Conservation (phyloP, 768 basidiomycete genomes). For the Serendipita indica region DNA sequence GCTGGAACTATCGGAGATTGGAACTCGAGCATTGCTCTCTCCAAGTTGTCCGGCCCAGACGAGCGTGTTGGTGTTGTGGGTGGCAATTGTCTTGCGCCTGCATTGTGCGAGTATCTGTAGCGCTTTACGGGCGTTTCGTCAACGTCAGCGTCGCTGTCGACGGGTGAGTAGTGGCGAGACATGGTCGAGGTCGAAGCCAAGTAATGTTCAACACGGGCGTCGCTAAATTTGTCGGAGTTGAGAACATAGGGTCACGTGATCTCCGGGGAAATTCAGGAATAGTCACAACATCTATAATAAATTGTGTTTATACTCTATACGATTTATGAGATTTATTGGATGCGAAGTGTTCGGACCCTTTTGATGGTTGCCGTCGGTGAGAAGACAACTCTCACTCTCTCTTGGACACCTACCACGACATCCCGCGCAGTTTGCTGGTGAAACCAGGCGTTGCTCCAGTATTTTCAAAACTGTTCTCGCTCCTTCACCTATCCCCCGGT, state of each 20-base stretch:
- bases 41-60: neutral
- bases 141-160: neutral
- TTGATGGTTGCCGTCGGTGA: neutral
- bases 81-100: neutral
- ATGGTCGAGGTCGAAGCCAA: neutral
- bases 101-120: neutral
- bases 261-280: no score
- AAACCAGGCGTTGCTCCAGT: no score
- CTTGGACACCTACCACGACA: neutral
- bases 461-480: no score
- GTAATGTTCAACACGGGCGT: neutral
- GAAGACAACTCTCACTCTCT: neutral
- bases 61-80: neutral
- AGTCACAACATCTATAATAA: no score
- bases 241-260: neutral
- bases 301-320: no score
- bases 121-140: neutral
- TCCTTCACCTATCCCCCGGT: no score
- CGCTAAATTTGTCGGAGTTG: neutral
- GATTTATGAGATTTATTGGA: no score
- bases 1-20: neutral
- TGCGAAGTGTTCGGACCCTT: no score
- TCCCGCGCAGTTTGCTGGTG: no score
- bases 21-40: neutral
- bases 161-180: neutral